Percentiles rank a stretch among this genome's conserved stretches.
Evolutionary conservation across 2,329 filamentous ascomycete species (phyloP).

Genomic region (Westerdykella aurantiaca): DNA sequence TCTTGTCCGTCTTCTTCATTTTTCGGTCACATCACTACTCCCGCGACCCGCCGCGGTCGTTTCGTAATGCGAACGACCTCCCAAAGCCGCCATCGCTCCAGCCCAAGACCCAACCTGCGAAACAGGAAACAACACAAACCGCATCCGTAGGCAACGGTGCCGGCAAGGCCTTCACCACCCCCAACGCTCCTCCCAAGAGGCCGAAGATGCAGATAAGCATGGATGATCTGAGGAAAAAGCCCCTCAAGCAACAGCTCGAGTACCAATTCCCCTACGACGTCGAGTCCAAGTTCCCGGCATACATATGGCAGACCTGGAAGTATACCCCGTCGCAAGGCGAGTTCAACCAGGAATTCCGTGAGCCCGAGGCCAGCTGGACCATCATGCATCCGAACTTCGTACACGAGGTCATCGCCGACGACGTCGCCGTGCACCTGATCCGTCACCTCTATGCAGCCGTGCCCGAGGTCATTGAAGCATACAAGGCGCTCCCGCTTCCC

Average conservation of each 20-base stretch:
- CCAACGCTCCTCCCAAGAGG: slow-evolving; percentile 35
- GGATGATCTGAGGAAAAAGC: slow-evolving; percentile 65
- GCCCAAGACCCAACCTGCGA: slow-evolving; percentile 18
- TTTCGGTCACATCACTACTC: slow-evolving; percentile 55
- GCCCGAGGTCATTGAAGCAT: slow-evolving; percentile 46
- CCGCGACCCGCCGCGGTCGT: slow-evolving; percentile 21
- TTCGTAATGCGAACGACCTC: slow-evolving; percentile 32
- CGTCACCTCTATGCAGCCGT: slow-evolving; percentile 75
- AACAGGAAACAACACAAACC: slow-evolving; percentile 14
- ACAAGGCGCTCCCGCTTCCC: slow-evolving; percentile 44
- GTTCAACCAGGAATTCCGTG: slow-evolving; percentile 69
- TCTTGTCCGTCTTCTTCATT: slow-evolving; percentile 65
- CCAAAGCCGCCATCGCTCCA: slow-evolving; percentile 32
- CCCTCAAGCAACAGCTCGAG: slow-evolving; percentile 71
- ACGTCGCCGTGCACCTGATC: slow-evolving; percentile 74
- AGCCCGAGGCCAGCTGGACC: slow-evolving; percentile 85
- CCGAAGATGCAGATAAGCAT: slow-evolving; percentile 56
- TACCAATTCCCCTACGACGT: slow-evolving; percentile 95
- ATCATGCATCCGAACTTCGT: slow-evolving; percentile 83
- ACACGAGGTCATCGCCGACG: slow-evolving; percentile 94
- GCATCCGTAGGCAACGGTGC: slow-evolving; percentile 6
- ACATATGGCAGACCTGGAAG: slow-evolving; percentile 99
- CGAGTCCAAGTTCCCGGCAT: slow-evolving; percentile 83
- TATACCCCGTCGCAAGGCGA: slow-evolving; percentile 68
- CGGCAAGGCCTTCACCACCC: slow-evolving; percentile 26